These are phyloP conservation scores for Noccaea bulbosa DNA, from an alignment of 345 rosid species.

Conservation along the genomic window DNA sequence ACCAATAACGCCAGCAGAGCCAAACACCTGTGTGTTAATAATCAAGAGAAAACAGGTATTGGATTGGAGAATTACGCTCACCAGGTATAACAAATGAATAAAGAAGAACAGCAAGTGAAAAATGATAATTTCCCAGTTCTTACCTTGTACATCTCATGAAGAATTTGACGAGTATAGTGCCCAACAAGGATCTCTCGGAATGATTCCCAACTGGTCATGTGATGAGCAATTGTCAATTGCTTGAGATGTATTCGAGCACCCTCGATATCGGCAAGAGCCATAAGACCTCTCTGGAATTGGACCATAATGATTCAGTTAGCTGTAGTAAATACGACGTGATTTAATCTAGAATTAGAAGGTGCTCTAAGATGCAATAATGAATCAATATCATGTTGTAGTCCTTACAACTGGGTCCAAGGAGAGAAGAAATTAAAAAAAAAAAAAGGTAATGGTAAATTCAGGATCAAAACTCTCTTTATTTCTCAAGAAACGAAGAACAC, in stretches of 20 bases:
- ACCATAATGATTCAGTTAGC: slow-evolving; percentile 29
- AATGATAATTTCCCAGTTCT: slow-evolving; percentile 7
- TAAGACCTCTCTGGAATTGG: slow-evolving; percentile 75
- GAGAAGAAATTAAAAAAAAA: not conserved
- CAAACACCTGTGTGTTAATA: slow-evolving; percentile 68
- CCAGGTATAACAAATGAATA: slow-evolving; percentile 14
- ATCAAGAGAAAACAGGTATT: slow-evolving; percentile 27
- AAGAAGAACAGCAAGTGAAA: slow-evolving; percentile 13
- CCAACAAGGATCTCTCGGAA: slow-evolving; percentile 82
- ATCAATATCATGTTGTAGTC: not conserved
- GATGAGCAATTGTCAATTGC: slow-evolving; percentile 76
- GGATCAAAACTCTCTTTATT: not conserved
- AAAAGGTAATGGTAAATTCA: not conserved
- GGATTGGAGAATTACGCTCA: slow-evolving; percentile 10
- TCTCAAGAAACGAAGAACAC: not conserved
- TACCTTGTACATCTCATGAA: slow-evolving; percentile 99
- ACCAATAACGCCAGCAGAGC: slow-evolving; percentile 98
- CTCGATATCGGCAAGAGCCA: slow-evolving; percentile 97
- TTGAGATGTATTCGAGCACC: slow-evolving; percentile 90
- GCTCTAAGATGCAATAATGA: slow-evolving; percentile 15
- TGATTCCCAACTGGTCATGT: slow-evolving; percentile 93
- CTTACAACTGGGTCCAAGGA: slow-evolving; percentile 19
- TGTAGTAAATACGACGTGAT: not conserved
- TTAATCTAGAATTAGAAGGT: slow-evolving; percentile 16
- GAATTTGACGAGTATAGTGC: slow-evolving; percentile 84